These are phyloP conservation scores for Spiraea crenata DNA, from an alignment of 331 rosid species.

Conservation along the genomic window DNA sequence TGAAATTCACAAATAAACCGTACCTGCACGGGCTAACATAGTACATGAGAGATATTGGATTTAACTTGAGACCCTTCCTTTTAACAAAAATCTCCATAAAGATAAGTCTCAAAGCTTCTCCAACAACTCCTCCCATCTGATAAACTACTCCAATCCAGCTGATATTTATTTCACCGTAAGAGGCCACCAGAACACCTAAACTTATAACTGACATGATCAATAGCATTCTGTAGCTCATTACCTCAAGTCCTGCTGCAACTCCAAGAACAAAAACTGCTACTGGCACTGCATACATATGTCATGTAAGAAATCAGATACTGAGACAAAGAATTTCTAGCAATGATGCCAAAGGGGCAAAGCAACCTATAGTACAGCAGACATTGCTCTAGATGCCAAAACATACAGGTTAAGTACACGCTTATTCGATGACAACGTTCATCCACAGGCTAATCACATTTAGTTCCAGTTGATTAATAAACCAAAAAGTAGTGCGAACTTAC, in stretches of 20 bases:
- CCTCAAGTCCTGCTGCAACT: conserved; percentile 92
- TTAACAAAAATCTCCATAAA: conserved; percentile 98
- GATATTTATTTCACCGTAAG: conserved; percentile 91
- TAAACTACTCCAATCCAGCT: conserved; percentile 97
- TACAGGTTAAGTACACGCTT: conserved; percentile 7
- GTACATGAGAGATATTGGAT: conserved; percentile 92
- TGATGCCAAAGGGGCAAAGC: conserved; percentile 2
- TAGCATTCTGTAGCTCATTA: conserved; percentile 92
- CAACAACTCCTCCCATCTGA: conserved; percentile 99
- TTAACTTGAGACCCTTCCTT: conserved; percentile 91
- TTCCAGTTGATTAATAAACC: conserved; percentile 20
- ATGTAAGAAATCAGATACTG: conserved; percentile 20
- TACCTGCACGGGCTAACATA: conserved; percentile 99
- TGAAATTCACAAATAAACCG: conserved; percentile 14
- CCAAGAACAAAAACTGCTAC: conserved; percentile 97
- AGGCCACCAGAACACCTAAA: conserved; percentile 94
- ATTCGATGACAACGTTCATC: conserved; percentile 18
- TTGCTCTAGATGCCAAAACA: conserved; percentile 20
- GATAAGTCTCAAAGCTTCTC: conserved; percentile 97
- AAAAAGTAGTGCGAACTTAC: conserved; percentile 52
- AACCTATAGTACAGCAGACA: conserved; percentile 1
- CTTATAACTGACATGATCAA: conserved; percentile 95
- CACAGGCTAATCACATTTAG: conserved; percentile 22
- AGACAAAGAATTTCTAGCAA: conserved; percentile 8
- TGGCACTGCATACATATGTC: conserved; percentile 70